Conservation (phyloP, 306 rosid species). For the Heteromeles arbutifolia region DNA sequence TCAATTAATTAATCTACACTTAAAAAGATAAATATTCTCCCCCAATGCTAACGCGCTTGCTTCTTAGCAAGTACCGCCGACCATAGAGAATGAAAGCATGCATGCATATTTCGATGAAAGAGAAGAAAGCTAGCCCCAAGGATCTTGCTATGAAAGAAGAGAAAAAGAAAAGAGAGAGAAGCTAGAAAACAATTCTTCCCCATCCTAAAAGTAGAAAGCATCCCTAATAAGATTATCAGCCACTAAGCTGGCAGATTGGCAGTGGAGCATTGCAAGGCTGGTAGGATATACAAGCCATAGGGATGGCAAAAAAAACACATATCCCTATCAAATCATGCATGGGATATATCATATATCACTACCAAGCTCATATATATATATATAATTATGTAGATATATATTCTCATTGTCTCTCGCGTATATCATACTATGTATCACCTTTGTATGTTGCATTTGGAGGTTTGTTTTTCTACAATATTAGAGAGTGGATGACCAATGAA, state of each 20-base stretch:
- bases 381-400: neutral
- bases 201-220: slow-evolving; percentile 38
- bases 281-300: slow-evolving; percentile 27
- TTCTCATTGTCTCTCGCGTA: neutral
- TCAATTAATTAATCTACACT: slow-evolving; percentile 1
- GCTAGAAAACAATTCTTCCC: slow-evolving; percentile 18
- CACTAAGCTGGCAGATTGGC: slow-evolving; percentile 39
- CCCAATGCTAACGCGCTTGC: neutral
- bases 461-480: neutral
- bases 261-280: slow-evolving; percentile 70
- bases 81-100: slow-evolving; percentile 14
- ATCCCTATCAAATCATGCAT: slow-evolving; percentile 39
- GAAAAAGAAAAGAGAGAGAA: neutral
- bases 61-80: slow-evolving; percentile 23
- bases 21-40: neutral
- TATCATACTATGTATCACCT: neutral
- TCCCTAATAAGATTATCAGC: slow-evolving; percentile 8
- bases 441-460: slow-evolving; percentile 35
- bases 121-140: slow-evolving; percentile 10
- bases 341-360: slow-evolving; percentile 13
- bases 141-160: slow-evolving; percentile 11
- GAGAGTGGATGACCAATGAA: neutral
- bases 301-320: slow-evolving; percentile 27
- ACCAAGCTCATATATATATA: neutral
- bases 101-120: slow-evolving; percentile 10